Percentiles rank a stretch among this genome's conserved stretches.
These are phyloP conservation scores for Elsinoe fawcettii DNA, from an alignment of 2,329 filamentous ascomycete species.

Conservation along the genomic window DNA sequence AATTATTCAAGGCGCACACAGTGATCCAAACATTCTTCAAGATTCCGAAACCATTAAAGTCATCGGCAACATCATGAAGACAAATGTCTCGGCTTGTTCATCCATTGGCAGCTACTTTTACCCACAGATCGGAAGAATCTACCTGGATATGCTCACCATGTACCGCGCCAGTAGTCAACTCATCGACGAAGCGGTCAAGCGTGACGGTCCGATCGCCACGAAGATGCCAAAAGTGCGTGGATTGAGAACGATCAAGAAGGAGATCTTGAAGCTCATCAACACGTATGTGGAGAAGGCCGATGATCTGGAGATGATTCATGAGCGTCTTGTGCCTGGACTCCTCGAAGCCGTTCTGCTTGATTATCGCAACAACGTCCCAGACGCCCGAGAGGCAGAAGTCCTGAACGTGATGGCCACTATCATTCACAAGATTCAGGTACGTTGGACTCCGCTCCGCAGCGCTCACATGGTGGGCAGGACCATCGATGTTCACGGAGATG, in stretches of 20 bases:
- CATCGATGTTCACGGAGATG: constrained; percentile 17
- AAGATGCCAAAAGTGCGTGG: constrained; percentile 97
- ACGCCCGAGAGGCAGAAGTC: constrained; percentile 92
- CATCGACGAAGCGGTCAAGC: constrained; percentile 84
- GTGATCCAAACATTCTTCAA: constrained; percentile 78
- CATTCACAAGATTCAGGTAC: constrained; percentile 90
- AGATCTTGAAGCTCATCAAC: constrained; percentile 96
- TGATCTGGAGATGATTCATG: constrained; percentile 85
- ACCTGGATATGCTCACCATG: constrained; percentile 98
- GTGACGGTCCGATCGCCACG: constrained; percentile 81
- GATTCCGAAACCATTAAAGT: constrained; percentile 95
- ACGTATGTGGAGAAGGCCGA: constrained; percentile 98
- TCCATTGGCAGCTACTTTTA: constrained; percentile 97
- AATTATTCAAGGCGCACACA: constrained; percentile 81
- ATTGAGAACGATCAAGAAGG: constrained; percentile 96
- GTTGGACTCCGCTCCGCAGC: constrained; percentile 50
- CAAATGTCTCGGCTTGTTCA: constrained; percentile 95
- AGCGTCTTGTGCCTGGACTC: constrained; percentile 90
- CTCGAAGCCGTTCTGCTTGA: constrained; percentile 89
- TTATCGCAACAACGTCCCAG: constrained; percentile 94
- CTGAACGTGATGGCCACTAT: constrained; percentile 96
- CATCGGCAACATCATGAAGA: constrained; percentile 99
- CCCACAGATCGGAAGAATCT: constrained; percentile 93
- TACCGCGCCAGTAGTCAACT: constrained; percentile 94
- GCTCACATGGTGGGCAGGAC: constrained; percentile 37